Evolutionary conservation across 2,329 filamentous ascomycete species (phyloP), one percentile per base, ranked within the genome.

Genomic region (Fusarium pseudoanthophilum): DNA sequence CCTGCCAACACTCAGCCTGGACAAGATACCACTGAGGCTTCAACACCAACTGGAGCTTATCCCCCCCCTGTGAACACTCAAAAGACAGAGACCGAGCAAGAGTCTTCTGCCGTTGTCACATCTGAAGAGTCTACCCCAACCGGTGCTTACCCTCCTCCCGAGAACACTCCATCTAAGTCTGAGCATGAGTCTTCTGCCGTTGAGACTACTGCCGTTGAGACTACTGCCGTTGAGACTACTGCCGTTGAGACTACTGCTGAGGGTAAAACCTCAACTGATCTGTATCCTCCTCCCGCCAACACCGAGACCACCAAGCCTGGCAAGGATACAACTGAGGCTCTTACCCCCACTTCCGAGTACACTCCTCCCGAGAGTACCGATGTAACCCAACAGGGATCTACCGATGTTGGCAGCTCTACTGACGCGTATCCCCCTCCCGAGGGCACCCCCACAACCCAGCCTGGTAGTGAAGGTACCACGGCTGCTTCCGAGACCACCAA

Each of bases 341-440:
- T 48, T 15, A 69, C 67, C 14, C 36, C 51, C 15, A 69, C 67
- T 52, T 69, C 65, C 21, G 51, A 69, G 58, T 43, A 42, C 34
- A 14, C 65, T 58, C 36, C 67, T 18, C 65, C 67, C 34, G 28
- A 34, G 39, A 70, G 66, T 13, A 70, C 67, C 40, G 60, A 65
- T n/a, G 52, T 40, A 26, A 70, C 67, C 14, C 30, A 70, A 28
- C 24, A 70, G 32, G 66, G 66, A 59, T 70, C 67, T 37, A 72
- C 69, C 11, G 52, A 21, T 26, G 49, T 64, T 7, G 67, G 10
- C 13, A 57, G 34, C 24, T 71, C 67, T 26, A 71, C 68, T 21
- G 56, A 21, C 26, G 53, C 52, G 2, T 68, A 70, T 9, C 64
- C 68, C 10, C 69, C 69, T 30, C 69, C 69, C 14, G 40, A 69